Evolutionary conservation across 164 flowering plant species (phyloP), one percentile per base, ranked within the genome.

Genomic region (Vitis rotundifolia): DNA sequence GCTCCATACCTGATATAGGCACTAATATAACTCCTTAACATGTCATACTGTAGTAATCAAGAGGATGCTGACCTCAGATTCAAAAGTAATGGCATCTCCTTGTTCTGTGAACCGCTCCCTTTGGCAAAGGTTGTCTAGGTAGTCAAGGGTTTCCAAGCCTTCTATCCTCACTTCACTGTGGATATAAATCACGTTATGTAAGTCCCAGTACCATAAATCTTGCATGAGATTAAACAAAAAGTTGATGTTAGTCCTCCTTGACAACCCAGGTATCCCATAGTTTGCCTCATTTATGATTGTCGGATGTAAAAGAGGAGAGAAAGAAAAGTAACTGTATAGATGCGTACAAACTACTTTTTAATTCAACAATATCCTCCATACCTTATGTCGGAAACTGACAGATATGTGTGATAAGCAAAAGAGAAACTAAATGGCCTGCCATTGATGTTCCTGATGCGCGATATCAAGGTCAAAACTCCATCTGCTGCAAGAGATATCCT

Each of bases 341-440:
- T 37, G 6, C 1, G 44, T 37, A 37, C 44, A 37, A 37, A 37
- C 7, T 37, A 37, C 44, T 54, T 29, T 11, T 3, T 28, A 48
- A 9, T 15, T 50, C n/a, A 16, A 67, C 49, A 54, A 22, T 63
- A 65, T 14, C 53, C 12, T 68, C 26, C 68, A 29, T 80, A 96
- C 99, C 99, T 93, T 78, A 96, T 93, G 78, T 96, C 99, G 10
- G 99, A 93, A 71, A 93, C 95, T 9, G 89, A 82, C 18, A 96
- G 81, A 64, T 96, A 85, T 11, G 98, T 83, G 73, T 88, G 99
- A 76, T 87, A 91, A 11, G 90, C 98, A 77, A 96, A 93, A 37
- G 97, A 90, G 87, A 93, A 96, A 73, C 85, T 92, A 68, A 92
- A 96, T n/a, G 97, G 93, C 80, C 91, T 96, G 71, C 88, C 87